These are phyloP conservation scores for Candida golubevii DNA, from an alignment of 805 yeast genomes.

Conservation along the genomic window DNA sequence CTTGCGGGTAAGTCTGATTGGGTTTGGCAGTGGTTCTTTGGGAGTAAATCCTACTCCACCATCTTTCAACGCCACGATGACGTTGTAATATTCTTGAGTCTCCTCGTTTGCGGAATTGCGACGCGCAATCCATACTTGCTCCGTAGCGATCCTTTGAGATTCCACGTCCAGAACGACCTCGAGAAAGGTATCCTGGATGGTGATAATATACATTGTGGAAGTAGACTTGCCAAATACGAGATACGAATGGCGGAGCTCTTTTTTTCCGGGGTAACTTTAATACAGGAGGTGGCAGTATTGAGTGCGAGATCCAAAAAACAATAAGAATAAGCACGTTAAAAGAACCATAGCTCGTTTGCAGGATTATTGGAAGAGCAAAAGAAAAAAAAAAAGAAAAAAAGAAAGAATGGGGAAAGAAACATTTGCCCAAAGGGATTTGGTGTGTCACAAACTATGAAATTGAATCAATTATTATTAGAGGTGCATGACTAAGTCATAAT, in stretches of 20 bases:
- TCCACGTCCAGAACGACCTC: conserved; percentile 40
- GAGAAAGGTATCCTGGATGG: conserved; percentile 44
- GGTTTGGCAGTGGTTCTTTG: not conserved
- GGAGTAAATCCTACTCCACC: conserved; percentile 3
- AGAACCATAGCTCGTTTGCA: no score
- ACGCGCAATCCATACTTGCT: conserved; percentile 42
- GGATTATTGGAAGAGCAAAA: no score
- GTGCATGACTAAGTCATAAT: no score
- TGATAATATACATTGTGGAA: conserved; percentile 19
- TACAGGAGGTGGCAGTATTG: no score
- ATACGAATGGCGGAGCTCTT: not conserved
- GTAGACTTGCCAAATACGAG: not conserved
- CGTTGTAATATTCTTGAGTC: conserved; percentile 5
- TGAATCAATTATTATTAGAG: no score
- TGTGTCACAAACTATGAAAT: no score
- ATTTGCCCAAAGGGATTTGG: no score
- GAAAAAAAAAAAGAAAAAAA: no score
- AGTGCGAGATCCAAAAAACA: no score
- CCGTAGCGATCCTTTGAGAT: conserved; percentile 19
- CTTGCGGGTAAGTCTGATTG: not conserved
- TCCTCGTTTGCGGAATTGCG: conserved; percentile 20
- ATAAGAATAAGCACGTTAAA: no score
- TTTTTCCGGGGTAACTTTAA: not conserved
- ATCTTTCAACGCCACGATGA: conserved; percentile 1
- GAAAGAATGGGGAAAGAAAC: no score